phyloP scores from a whole-genome alignment of 305 asterid species.

The Fraxinus latifolia region DNA sequence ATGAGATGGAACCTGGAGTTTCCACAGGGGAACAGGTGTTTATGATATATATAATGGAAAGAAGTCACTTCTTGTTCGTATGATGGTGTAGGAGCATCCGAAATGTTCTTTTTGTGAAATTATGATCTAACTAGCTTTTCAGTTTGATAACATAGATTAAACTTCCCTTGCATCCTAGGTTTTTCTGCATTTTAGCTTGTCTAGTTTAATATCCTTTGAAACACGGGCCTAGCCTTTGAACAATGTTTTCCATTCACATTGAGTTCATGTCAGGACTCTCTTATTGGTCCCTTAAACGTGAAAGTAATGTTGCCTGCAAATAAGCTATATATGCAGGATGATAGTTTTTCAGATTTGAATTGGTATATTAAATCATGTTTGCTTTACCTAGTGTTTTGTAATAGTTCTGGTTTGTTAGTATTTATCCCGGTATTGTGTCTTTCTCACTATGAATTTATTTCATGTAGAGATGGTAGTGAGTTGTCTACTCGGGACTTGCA shows the following conservation, averaged over 20 bases:
- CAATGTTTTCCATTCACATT: background rate
- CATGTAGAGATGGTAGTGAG: constrained; percentile 68
- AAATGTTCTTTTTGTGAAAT: background rate
- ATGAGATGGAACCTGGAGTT: background rate
- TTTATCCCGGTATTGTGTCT: background rate
- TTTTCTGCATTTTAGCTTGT: background rate
- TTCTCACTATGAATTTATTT: constrained; percentile 8
- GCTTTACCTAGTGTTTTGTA: constrained; percentile 4
- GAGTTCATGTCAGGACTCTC: background rate
- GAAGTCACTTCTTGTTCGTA: constrained; percentile 9
- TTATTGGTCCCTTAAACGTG: background rate
- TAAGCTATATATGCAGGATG: background rate
- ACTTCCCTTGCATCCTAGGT: background rate
- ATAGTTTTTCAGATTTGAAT: background rate
- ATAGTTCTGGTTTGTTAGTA: constrained; percentile 2
- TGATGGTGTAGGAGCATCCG: background rate
- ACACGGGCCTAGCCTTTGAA: background rate
- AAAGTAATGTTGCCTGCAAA: constrained; percentile 7
- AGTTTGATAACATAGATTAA: background rate
- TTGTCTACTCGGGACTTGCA: constrained; percentile 95
- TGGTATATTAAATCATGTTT: background rate
- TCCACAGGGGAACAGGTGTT: constrained; percentile 4
- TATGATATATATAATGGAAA: constrained; percentile 4
- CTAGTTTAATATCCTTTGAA: background rate
- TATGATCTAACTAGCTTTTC: background rate